Conservation (phyloP, 129 eudicot species). For the Deinandra increscens region DNA sequence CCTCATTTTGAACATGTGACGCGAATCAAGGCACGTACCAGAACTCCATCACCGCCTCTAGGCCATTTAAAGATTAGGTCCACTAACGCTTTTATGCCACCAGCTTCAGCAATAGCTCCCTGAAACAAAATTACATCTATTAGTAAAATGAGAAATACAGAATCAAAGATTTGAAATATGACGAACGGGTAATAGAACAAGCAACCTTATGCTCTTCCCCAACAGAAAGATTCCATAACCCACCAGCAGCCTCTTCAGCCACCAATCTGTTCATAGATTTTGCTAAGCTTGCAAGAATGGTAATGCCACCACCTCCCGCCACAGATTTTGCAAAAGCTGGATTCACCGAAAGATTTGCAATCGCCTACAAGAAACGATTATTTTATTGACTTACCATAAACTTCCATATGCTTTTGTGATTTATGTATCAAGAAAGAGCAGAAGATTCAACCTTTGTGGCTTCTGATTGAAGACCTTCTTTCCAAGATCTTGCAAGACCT, state of each 20-base stretch:
- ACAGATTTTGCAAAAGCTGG: conserved; percentile 82
- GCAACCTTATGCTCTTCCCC: conserved; percentile 99
- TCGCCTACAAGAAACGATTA: conserved; percentile 51
- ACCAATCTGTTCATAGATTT: conserved; percentile 87
- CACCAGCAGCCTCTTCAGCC: conserved; percentile 99
- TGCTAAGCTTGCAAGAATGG: conserved; percentile 72
- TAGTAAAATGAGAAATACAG: conserved; percentile 5
- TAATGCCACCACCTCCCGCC: conserved; percentile 91
- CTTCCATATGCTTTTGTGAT: not conserved
- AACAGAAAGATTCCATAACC: conserved; percentile 96
- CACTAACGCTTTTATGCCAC: conserved; percentile 88
- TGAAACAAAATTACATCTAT: conserved; percentile 28
- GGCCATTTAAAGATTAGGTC: conserved; percentile 95
- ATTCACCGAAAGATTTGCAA: conserved; percentile 92
- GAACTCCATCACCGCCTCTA: conserved; percentile 85
- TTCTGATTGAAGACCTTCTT: conserved; percentile 93
- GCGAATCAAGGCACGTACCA: conserved; percentile 55
- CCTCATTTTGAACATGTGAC: conserved; percentile 10
- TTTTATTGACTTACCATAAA: not conserved
- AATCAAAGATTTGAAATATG: not conserved
- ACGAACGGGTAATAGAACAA: conserved; percentile 6
- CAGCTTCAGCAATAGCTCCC: conserved; percentile 96
- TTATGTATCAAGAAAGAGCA: not conserved
- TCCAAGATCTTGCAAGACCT: conserved; percentile 79
- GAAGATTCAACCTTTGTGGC: conserved; percentile 76